phyloP scores from a whole-genome alignment of 441 rosid species.

The Biscutella auriculata region DNA sequence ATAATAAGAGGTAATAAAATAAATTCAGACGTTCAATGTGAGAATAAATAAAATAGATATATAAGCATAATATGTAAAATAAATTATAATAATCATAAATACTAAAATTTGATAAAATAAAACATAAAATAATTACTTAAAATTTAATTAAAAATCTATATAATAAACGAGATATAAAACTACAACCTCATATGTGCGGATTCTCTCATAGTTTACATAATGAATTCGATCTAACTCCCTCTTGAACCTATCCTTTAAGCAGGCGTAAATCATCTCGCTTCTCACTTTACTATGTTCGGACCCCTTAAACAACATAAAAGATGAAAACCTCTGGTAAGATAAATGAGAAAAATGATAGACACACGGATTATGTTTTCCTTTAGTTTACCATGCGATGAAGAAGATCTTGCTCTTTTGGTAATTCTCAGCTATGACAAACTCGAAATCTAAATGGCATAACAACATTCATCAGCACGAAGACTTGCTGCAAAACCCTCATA shows the following conservation, averaged over 20 bases:
- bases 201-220: too few relatives aligned
- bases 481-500: constrained; percentile 33
- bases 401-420: constrained; percentile 44
- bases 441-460: constrained; percentile 46
- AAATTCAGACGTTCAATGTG: too few relatives aligned
- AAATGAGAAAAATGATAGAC: background rate
- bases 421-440: constrained; percentile 38
- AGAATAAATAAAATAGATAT: too few relatives aligned
- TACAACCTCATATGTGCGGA: too few relatives aligned
- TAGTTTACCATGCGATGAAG: constrained; percentile 40
- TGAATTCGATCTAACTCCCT: constrained; percentile 30
- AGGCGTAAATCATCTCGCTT: constrained; percentile 51
- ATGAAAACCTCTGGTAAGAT: background rate
- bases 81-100: too few relatives aligned
- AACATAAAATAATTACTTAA: too few relatives aligned
- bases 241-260: constrained; percentile 45
- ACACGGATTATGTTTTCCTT: background rate
- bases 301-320: constrained; percentile 19
- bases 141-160: too few relatives aligned
- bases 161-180: too few relatives aligned
- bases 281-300: constrained; percentile 35
- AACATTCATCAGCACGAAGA: constrained; percentile 45
- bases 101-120: too few relatives aligned
- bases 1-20: too few relatives aligned
- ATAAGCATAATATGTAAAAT: too few relatives aligned